Evolutionary conservation across 192 early-diverging fungal genomes (phyloP).

Genomic region (Podila horticola): DNA sequence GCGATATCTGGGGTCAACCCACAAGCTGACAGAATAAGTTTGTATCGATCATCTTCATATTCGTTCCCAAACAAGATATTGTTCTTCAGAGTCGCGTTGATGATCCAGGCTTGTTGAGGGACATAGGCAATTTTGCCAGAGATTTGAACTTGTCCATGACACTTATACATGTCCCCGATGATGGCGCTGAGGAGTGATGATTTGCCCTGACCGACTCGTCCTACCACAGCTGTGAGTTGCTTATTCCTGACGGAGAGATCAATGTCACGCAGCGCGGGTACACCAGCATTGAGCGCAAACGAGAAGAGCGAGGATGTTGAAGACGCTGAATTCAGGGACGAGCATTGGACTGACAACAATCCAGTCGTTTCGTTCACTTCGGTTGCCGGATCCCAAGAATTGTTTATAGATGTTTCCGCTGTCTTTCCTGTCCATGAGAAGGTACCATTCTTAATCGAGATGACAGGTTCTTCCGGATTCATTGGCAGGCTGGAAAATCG

Average conservation of each 20-base stretch:
- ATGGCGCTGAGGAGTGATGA: constrained; percentile 61
- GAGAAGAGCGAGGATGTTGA: neutral
- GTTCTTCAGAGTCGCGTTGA: constrained; percentile 90
- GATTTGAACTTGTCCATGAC: constrained; percentile 68
- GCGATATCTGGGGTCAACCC: constrained; percentile 77
- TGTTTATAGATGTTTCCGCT: neutral
- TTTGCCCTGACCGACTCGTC: constrained; percentile 70
- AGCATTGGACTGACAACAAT: neutral
- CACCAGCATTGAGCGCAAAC: too few relatives aligned
- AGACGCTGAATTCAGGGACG: neutral
- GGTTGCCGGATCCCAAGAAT: neutral
- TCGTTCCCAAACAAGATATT: constrained; percentile 90
- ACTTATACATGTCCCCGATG: constrained; percentile 88
- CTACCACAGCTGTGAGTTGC: constrained; percentile 65
- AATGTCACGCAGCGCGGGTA: constrained; percentile 22
- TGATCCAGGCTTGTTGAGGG: constrained; percentile 93
- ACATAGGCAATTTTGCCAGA: constrained; percentile 77
- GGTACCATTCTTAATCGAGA: constrained; percentile 14
- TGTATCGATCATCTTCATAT: constrained; percentile 70
- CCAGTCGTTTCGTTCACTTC: constrained; percentile 8
- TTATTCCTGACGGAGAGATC: constrained; percentile 50
- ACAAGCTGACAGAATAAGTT: constrained; percentile 73
- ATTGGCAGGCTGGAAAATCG: constrained; percentile 14
- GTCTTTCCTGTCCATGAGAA: constrained; percentile 11
- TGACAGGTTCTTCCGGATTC: constrained; percentile 14